Percentiles rank a stretch among this genome's conserved stretches.
phyloP scores from a whole-genome alignment of 331 rosid species.

The Stylosanthes scabra region DNA sequence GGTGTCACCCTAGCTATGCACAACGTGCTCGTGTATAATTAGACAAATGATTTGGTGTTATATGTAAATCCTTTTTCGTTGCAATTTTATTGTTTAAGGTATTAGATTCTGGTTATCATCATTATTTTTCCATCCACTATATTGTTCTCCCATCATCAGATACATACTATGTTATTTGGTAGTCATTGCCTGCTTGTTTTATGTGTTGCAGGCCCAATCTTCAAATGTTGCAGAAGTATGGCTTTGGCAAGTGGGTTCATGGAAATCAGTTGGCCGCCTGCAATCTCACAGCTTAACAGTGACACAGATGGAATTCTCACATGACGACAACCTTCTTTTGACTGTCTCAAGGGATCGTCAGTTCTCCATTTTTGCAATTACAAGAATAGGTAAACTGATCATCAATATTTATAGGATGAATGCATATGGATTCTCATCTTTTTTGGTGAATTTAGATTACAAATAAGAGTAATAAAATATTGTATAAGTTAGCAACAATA shows the following conservation, averaged over 20 bases:
- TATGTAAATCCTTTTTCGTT: background rate
- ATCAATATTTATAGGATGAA: slow-evolving; percentile 1
- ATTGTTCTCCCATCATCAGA: background rate
- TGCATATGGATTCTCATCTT: background rate
- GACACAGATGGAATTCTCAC: slow-evolving; percentile 90
- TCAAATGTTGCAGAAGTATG: slow-evolving; percentile 86
- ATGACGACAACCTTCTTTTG: slow-evolving; percentile 76
- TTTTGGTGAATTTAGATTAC: background rate
- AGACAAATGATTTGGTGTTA: slow-evolving; percentile 16
- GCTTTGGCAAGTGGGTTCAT: slow-evolving; percentile 98
- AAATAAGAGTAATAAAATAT: no score
- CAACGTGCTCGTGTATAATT: background rate
- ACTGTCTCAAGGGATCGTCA: slow-evolving; percentile 98
- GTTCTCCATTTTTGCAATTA: slow-evolving; percentile 71
- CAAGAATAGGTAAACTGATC: slow-evolving; percentile 62
- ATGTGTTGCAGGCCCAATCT: slow-evolving; percentile 83
- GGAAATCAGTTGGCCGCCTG: slow-evolving; percentile 89
- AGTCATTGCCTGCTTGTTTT: slow-evolving; percentile 24
- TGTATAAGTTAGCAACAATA: no score
- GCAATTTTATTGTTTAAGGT: slow-evolving; percentile 14
- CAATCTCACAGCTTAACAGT: slow-evolving; percentile 92
- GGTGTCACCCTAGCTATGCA: slow-evolving; percentile 18
- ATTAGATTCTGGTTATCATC: background rate
- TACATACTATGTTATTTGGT: slow-evolving; percentile 3
- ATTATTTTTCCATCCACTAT: slow-evolving; percentile 14